These are phyloP conservation scores for Magnolia sinica DNA, from an alignment of 164 flowering plant species.

Conservation along the genomic window DNA sequence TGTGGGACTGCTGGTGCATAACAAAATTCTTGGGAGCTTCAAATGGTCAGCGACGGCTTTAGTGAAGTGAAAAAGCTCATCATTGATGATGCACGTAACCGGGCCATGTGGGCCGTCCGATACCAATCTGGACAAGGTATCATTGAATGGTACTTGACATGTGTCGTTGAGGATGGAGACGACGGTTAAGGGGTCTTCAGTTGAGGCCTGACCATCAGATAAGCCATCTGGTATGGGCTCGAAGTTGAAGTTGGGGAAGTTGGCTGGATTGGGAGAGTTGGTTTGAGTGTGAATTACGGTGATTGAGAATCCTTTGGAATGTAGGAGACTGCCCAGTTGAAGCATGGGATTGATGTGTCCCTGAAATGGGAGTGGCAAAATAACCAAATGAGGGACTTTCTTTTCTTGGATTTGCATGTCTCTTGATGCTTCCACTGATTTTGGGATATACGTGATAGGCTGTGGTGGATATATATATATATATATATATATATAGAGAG, in stretches of 20 bases:
- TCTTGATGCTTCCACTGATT: neutral
- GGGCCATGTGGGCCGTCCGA: neutral
- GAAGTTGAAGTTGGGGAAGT: conserved; percentile 31
- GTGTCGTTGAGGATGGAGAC: conserved; percentile 20
- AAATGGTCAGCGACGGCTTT: conserved; percentile 23
- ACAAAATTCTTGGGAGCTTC: conserved; percentile 26
- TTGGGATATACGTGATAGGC: neutral
- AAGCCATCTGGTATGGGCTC: conserved; percentile 18
- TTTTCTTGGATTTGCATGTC: neutral
- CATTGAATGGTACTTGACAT: conserved; percentile 21
- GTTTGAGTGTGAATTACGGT: conserved; percentile 38
- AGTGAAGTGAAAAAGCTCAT: conserved; percentile 24
- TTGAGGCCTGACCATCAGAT: neutral
- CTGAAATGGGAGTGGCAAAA: neutral
- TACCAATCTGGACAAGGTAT: conserved; percentile 18
- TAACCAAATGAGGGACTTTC: neutral
- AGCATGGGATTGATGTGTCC: conserved; percentile 45
- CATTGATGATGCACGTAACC: conserved; percentile 27
- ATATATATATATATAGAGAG: no score
- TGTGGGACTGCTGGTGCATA: conserved; percentile 21
- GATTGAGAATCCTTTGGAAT: conserved; percentile 42
- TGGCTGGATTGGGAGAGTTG: conserved; percentile 30
- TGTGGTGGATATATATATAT: no score
- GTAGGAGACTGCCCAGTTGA: conserved; percentile 39
- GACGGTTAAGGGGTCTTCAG: conserved; percentile 2